Conservation (phyloP, 108 stramenopile species). For the Cyclotella choctawhatcheeana region DNA sequence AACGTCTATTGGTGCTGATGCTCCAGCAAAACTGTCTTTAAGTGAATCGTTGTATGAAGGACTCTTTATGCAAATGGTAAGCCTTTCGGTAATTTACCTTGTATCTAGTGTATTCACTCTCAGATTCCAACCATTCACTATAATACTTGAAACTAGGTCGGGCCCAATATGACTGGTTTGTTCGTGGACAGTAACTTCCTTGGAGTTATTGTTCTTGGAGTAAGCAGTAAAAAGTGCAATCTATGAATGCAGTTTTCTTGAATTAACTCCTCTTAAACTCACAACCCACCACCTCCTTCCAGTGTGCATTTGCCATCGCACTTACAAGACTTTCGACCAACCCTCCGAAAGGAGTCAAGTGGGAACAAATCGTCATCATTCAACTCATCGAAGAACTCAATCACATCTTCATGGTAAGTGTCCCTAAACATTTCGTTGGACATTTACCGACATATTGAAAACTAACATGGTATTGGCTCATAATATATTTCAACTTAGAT, state of each 20-base stretch:
- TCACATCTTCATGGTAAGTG: constrained; percentile 43
- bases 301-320: constrained; percentile 14
- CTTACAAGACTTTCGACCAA: constrained; percentile 13
- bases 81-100: too few relatives aligned
- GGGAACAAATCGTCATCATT: constrained; percentile 21
- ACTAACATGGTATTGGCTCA: too few relatives aligned
- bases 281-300: too few relatives aligned
- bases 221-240: not conserved
- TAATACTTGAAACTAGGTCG: too few relatives aligned
- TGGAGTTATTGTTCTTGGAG: constrained; percentile 40
- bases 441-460: too few relatives aligned
- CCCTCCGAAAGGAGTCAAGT: constrained; percentile 19
- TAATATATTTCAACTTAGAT: too few relatives aligned
- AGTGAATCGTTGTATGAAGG: constrained; percentile 33
- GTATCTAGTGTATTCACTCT: too few relatives aligned
- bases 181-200: constrained; percentile 43
- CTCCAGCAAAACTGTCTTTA: constrained; percentile 7
- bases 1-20: constrained; percentile 12
- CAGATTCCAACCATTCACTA: too few relatives aligned
- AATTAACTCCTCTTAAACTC: too few relatives aligned
- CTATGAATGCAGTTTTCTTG: too few relatives aligned
- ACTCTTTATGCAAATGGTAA: constrained; percentile 52
- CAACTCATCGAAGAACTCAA: constrained; percentile 36
- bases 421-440: not conserved
- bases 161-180: constrained; percentile 36